Evolutionary conservation across 2,329 filamentous ascomycete species (phyloP).

Genomic region (Aspergillus sclerotialis): DNA sequence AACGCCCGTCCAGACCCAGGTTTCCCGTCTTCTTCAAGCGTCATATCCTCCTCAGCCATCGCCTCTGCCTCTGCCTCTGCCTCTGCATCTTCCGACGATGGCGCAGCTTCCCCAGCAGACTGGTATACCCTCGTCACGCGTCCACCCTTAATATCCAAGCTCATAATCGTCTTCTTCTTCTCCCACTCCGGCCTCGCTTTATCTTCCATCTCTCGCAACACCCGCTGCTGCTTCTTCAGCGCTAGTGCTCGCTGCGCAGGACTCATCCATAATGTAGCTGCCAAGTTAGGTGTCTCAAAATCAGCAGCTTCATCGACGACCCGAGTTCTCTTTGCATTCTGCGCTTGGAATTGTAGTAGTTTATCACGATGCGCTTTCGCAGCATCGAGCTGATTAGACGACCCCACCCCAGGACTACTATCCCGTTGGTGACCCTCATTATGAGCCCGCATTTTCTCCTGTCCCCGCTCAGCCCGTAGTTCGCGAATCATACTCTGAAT

Average conservation of each 20-base stretch:
- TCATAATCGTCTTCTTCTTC: constrained; percentile 76
- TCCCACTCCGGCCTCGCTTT: constrained; percentile 79
- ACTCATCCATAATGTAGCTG: constrained; percentile 72
- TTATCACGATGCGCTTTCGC: constrained; percentile 75
- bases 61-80: constrained; percentile 23
- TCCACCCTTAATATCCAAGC: constrained; percentile 71
- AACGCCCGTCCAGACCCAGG: constrained; percentile 25
- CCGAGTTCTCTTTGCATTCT: constrained; percentile 76
- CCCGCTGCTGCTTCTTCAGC: constrained; percentile 76
- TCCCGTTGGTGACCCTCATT: constrained; percentile 46
- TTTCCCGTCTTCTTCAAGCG: constrained; percentile 11
- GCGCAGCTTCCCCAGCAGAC: constrained; percentile 24
- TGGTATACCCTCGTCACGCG: constrained; percentile 58
- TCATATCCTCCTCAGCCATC: constrained; percentile 6
- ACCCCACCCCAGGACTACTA: constrained; percentile 22
- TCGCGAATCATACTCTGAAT: constrained; percentile 80
- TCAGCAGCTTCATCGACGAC: constrained; percentile 81
- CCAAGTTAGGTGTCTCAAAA: constrained; percentile 55
- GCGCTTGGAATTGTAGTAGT: constrained; percentile 72
- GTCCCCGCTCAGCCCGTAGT: constrained; percentile 75
- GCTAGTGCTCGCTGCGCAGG: constrained; percentile 76
- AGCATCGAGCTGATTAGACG: constrained; percentile 53
- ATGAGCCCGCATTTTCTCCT: constrained; percentile 77
- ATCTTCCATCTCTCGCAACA: constrained; percentile 81
- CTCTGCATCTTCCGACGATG: constrained; percentile 12